A percentile compares a stretch with the other conserved stretches of the same genome.
Conservation (phyloP, 176 grass and related monocot species). For the Triticum turgidum region DNA sequence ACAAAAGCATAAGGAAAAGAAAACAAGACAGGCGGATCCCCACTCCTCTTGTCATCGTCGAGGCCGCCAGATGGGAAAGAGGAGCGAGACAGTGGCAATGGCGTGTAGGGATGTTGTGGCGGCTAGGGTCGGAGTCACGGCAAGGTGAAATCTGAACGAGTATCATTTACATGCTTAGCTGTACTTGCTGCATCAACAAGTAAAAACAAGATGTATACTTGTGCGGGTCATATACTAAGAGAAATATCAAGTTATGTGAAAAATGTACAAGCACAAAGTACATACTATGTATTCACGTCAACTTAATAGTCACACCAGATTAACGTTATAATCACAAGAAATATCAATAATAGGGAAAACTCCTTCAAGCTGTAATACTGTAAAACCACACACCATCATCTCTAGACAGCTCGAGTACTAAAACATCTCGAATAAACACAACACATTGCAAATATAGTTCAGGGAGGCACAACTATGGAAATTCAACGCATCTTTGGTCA, state of each 20-base stretch:
- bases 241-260: not conserved
- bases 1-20: too few relatives aligned
- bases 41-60: too few relatives aligned
- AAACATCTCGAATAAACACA: not conserved
- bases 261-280: not conserved
- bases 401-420: not conserved
- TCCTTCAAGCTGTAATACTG: not conserved
- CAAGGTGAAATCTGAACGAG: too few relatives aligned
- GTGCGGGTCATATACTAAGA: not conserved
- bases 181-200: not conserved
- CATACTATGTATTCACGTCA: not conserved
- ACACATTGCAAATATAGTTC: not conserved
- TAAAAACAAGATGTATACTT: not conserved
- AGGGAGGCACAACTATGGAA: not conserved
- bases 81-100: too few relatives aligned
- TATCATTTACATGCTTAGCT: not conserved
- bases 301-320: not conserved
- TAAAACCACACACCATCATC: not conserved
- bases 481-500: not conserved
- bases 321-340: not conserved
- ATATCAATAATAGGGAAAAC: not conserved
- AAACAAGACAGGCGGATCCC: too few relatives aligned
- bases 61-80: too few relatives aligned
- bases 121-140: too few relatives aligned
- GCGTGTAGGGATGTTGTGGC: too few relatives aligned